phyloP scores from a whole-genome alignment of 148 eudicot genomes.

The Euryodendron excelsum region DNA sequence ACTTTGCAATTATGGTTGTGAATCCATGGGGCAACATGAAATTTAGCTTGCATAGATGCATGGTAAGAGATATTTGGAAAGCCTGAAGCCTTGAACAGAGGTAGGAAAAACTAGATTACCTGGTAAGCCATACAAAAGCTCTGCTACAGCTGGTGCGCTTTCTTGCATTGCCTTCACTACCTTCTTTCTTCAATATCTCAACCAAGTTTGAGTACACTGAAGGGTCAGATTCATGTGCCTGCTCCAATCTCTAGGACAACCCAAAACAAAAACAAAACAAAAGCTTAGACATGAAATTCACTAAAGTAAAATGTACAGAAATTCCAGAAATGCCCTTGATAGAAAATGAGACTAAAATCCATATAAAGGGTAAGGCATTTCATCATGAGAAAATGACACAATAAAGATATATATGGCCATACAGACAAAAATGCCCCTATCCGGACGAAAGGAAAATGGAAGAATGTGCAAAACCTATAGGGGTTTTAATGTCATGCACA shows the following conservation, averaged over 20 bases:
- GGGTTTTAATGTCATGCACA: conserved; percentile 9
- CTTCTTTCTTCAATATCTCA: conserved; percentile 79
- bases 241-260: conserved; percentile 62
- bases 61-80: no score
- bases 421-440: conserved; percentile 11
- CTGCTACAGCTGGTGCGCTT: conserved; percentile 57
- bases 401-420: no score
- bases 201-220: conserved; percentile 53
- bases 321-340: background rate
- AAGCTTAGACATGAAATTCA: background rate
- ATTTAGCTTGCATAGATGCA: no score
- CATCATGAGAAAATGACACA: background rate
- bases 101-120: no score
- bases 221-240: conserved; percentile 57
- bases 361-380: background rate
- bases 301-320: background rate
- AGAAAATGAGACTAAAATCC: background rate
- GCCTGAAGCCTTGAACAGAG: no score
- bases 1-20: no score
- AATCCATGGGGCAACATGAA: no score
- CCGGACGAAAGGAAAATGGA: background rate
- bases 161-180: conserved; percentile 60
- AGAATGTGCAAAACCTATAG: background rate
- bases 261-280: background rate
- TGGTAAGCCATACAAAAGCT: conserved; percentile 86